These are phyloP conservation scores for Colletotrichum endophyticum DNA, from an alignment of 2,329 filamentous ascomycete species.

Conservation along the genomic window DNA sequence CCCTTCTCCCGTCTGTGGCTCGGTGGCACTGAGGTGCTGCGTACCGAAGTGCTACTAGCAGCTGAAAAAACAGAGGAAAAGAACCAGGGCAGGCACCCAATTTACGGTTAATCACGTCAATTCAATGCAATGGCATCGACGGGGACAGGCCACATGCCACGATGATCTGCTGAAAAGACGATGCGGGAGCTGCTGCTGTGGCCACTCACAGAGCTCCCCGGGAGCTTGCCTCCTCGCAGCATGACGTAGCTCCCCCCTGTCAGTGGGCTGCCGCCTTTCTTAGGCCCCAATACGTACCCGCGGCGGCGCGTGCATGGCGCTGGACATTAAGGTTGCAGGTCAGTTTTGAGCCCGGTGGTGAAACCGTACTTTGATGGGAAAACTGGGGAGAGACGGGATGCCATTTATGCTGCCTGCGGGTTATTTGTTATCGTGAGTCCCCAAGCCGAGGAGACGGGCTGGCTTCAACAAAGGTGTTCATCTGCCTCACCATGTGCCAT, in stretches of 20 bases:
- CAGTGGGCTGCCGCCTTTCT: neutral
- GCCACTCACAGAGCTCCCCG: constrained; percentile 22
- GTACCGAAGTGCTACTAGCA: neutral
- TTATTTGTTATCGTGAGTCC: neutral
- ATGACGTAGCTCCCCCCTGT: constrained; percentile 22
- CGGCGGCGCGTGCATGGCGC: constrained; percentile 4
- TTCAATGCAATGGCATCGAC: constrained; percentile 5
- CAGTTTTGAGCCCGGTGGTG: constrained; percentile 16
- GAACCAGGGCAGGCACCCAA: neutral
- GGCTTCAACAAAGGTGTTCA: neutral
- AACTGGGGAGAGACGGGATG: neutral
- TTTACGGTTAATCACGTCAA: constrained; percentile 14
- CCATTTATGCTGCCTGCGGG: neutral
- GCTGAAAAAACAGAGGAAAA: neutral
- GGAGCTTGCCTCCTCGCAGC: constrained; percentile 4
- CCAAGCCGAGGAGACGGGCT: neutral
- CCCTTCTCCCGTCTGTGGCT: neutral
- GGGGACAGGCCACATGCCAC: constrained; percentile 6
- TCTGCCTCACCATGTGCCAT: neutral
- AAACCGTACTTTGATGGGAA: constrained; percentile 13
- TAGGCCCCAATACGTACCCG: neutral
- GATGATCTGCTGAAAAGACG: constrained; percentile 20
- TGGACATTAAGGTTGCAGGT: constrained; percentile 21
- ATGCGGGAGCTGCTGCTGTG: constrained; percentile 5
- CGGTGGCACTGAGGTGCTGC: neutral